Percentiles rank a stretch among this genome's conserved stretches.
These are phyloP conservation scores for Tuber melanosporum DNA, from an alignment of 495 filamentous ascomycete species.

Conservation along the genomic window DNA sequence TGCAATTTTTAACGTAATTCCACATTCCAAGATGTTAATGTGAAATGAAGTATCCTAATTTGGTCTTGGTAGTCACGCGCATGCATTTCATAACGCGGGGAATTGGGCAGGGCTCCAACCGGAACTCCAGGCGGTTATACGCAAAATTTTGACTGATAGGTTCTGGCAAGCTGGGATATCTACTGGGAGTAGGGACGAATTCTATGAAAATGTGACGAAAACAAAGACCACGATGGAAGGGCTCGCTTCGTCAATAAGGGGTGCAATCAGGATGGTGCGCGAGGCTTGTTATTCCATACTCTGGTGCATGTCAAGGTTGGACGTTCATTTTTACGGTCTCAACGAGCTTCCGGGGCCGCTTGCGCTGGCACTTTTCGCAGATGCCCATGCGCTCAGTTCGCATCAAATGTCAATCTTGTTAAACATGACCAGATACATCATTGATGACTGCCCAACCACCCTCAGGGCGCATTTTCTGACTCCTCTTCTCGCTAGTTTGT, in stretches of 20 bases:
- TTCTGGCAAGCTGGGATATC: slow-evolving; percentile 99
- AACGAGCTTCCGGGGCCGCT: slow-evolving; percentile 75
- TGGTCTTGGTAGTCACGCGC: slow-evolving; percentile 60
- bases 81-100: slow-evolving; percentile 82
- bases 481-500: slow-evolving; percentile 72
- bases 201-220: slow-evolving; percentile 81
- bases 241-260: slow-evolving; percentile 84
- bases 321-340: slow-evolving; percentile 82
- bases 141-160: slow-evolving; percentile 81
- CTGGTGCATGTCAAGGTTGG: slow-evolving; percentile 82
- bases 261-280: slow-evolving; percentile 77
- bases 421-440: slow-evolving; percentile 75
- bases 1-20: slow-evolving; percentile 71
- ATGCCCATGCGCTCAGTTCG: slow-evolving; percentile 76
- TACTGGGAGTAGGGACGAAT: slow-evolving; percentile 86
- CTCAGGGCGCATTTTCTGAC: slow-evolving; percentile 76
- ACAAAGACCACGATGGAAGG: slow-evolving; percentile 88
- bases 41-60: slow-evolving; percentile 12
- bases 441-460: slow-evolving; percentile 80
- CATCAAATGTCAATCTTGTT: slow-evolving; percentile 89
- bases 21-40: background rate
- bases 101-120: slow-evolving; percentile 75
- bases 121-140: slow-evolving; percentile 71
- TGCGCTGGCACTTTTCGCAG: slow-evolving; percentile 73
- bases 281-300: slow-evolving; percentile 91